phyloP scores from a whole-genome alignment of 768 basidiomycete genomes.

The Rhodotorula graminis region DNA sequence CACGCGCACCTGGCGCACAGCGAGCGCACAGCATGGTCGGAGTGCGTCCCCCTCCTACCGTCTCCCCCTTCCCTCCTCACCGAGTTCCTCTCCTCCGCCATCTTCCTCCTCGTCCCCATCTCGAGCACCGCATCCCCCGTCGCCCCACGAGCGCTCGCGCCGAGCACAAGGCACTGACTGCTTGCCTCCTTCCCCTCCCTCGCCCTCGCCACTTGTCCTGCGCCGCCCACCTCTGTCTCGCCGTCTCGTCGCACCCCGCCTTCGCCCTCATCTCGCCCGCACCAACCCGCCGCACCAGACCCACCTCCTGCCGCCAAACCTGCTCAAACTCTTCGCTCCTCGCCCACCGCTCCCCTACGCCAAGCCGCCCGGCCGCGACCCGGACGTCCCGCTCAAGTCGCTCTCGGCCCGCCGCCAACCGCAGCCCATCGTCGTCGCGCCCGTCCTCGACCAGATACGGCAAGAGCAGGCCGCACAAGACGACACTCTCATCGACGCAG shows the following conservation, averaged over 20 bases:
- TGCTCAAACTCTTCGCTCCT: slow-evolving; percentile 93
- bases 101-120: not conserved
- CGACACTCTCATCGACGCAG: slow-evolving; percentile 42
- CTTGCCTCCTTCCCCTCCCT: not conserved
- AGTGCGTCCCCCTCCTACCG: not conserved
- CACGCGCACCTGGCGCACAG: too few relatives aligned
- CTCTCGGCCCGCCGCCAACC: slow-evolving; percentile 22
- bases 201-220: not conserved
- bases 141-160: too few relatives aligned
- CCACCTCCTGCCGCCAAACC: slow-evolving; percentile 86
- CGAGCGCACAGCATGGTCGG: not conserved
- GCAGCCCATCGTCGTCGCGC: slow-evolving; percentile 69
- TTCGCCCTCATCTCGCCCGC: not conserved
- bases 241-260: not conserved
- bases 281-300: slow-evolving; percentile 43
- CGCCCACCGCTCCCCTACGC: slow-evolving; percentile 82
- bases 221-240: not conserved
- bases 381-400: slow-evolving; percentile 51
- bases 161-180: not conserved
- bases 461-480: slow-evolving; percentile 65
- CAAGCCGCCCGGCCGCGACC: slow-evolving; percentile 77
- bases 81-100: not conserved
- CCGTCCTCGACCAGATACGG: slow-evolving; percentile 64
- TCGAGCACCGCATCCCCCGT: not conserved
- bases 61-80: not conserved